Conservation (phyloP, 305 asterid genomes). For the Stenogyne calaminthoides region DNA sequence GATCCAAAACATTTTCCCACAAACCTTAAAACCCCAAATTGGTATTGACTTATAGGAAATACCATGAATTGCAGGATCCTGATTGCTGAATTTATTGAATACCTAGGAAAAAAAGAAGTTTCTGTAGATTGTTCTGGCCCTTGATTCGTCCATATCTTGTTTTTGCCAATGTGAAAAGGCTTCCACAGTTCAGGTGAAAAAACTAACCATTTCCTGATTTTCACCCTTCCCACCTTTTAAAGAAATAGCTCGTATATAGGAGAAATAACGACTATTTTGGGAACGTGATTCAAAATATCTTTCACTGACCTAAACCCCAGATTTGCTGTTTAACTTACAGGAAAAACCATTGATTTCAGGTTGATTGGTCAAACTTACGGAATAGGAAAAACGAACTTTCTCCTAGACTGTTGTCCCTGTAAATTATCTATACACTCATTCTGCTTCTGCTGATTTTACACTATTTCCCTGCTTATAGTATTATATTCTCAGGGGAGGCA, state of each 20-base stretch:
- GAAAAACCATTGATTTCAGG: not conserved
- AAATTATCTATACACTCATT: not conserved
- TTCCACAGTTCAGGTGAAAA: constrained; percentile 68
- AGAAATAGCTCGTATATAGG: constrained; percentile 31
- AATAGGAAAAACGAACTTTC: not conserved
- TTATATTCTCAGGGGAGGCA: not conserved
- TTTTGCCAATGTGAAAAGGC: constrained; percentile 44
- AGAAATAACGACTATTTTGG: constrained; percentile 3
- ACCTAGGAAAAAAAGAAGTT: constrained; percentile 19
- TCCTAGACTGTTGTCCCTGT: not conserved
- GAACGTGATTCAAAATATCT: constrained; percentile 21
- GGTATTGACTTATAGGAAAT: constrained; percentile 2
- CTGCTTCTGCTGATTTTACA: not conserved
- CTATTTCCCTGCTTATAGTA: not conserved
- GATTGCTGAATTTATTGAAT: constrained; percentile 20
- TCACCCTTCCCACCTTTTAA: constrained; percentile 34
- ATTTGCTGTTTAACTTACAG: not conserved
- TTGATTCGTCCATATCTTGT: not conserved
- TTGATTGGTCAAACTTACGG: not conserved
- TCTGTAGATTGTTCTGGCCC: constrained; percentile 6
- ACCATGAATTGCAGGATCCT: constrained; percentile 23
- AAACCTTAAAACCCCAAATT: not conserved
- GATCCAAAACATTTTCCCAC: constrained; percentile 12
- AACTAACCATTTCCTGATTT: constrained; percentile 46
- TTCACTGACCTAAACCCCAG: not conserved